Conservation (phyloP, 2,329 filamentous ascomycete genomes). For the Bipolaris gigantea region DNA sequence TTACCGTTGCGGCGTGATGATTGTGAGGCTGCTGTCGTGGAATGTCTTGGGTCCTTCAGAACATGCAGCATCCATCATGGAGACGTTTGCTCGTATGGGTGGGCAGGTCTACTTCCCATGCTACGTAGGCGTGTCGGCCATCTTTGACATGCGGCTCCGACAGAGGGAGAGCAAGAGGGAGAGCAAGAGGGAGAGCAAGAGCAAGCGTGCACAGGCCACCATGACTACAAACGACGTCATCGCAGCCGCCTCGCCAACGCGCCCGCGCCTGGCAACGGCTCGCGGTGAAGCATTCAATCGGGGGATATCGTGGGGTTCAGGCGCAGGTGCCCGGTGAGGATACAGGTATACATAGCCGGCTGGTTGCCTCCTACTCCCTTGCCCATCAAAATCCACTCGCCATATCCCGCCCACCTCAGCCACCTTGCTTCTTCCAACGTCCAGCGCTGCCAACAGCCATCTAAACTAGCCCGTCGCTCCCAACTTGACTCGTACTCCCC, state of each 20-base stretch:
- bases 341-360: constrained; percentile 11
- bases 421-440: constrained; percentile 1
- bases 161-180: too few species aligned
- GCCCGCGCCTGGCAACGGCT: constrained; percentile 2
- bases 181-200: too few species aligned
- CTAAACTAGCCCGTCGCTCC: constrained; percentile 2
- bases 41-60: neutral
- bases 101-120: neutral
- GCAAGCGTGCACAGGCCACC: constrained; percentile 8
- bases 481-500: constrained; percentile 9
- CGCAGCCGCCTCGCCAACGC: constrained; percentile 4
- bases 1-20: too few species aligned
- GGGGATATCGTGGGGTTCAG: constrained; percentile 14
- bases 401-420: neutral
- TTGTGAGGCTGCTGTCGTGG: too few species aligned
- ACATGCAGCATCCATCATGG: constrained; percentile 7
- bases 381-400: constrained; percentile 4
- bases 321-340: constrained; percentile 7
- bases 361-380: constrained; percentile 16
- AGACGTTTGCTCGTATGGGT: neutral
- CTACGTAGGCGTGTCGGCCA: neutral
- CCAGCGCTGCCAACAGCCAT: constrained; percentile 1
- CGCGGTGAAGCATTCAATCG: constrained; percentile 11
- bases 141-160: constrained; percentile 18
- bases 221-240: constrained; percentile 18